Base-by-base conservation (phyloP, 148 eudicot species). In the Vaccinium vitisidaea region DNA sequence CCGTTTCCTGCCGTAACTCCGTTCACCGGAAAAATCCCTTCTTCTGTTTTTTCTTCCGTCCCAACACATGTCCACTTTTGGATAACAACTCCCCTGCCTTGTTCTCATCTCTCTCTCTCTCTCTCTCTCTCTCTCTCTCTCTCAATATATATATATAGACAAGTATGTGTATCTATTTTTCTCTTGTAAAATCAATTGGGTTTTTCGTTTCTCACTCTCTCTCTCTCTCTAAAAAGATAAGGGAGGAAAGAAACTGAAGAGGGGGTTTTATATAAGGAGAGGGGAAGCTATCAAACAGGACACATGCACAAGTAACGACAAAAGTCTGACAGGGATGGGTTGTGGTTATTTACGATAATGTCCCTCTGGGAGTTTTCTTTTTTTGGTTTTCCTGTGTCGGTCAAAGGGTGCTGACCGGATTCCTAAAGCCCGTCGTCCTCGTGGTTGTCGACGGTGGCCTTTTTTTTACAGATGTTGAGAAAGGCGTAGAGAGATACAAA, bases 361-460 rank as follows among this genome's bases (percentile, higher is more conserved):
- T 10, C 58, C 77, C 53, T 32, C 48, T 32, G 61, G 54, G 54
- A 21, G 49, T 65, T 61, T 65, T 65, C 23, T 3, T 39, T 39
- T 43, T 43, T 43, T 0, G 46, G 46, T 43, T 43, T 39, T 63
- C 32, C 55, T 52, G 19, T 4, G 67, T 49, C 59, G 89, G 92
- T 92, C 94, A 90, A 88, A 84, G 73, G 50, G 61, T 49, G 84
- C 79, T 90, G 94, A 89, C 94, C 88, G 81, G 86, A 83, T 86
- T 88, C 84, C 46, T 56, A 79, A 46, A 46, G 76, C 50, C 19
- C 67, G 52, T 50, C 80, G 39, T 52, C 55, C 53, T 21, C 49
- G 39, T 21, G 3, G 53, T 19, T 2, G 46, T 70, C 76, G 49
- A 21, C 55, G 30, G 55, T 49, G 3, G n/a, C 19, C 0, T 27